Percentiles rank a stretch among this genome's conserved stretches.
These are phyloP conservation scores for Aspergillus sp. DNA, from an alignment of 2,329 filamentous ascomycete genomes.

Conservation along the genomic window DNA sequence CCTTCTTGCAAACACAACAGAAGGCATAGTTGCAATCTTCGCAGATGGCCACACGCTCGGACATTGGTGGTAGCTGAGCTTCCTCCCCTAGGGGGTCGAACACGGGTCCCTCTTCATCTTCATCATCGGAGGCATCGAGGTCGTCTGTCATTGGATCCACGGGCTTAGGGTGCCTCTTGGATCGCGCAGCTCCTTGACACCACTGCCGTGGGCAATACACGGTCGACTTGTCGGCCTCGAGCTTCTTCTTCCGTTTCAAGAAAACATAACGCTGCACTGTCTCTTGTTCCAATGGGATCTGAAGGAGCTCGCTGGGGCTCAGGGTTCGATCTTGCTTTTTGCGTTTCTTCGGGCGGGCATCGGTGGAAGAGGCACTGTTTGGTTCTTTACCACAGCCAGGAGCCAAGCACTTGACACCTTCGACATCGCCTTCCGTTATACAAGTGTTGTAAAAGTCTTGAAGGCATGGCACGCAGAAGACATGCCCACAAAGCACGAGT, in stretches of 20 bases:
- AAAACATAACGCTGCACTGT: conserved; percentile 82
- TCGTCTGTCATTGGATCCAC: conserved; percentile 62
- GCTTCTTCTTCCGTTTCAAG: conserved; percentile 86
- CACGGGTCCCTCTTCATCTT: conserved; percentile 49
- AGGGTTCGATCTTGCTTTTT: conserved; percentile 68
- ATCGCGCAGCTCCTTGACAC: conserved; percentile 86
- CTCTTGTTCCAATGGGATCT: conserved; percentile 70
- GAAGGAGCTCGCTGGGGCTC: conserved; percentile 79
- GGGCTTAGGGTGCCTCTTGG: conserved; percentile 71
- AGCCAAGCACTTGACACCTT: conserved; percentile 75
- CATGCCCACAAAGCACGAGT: conserved; percentile 80
- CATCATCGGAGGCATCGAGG: conserved; percentile 53
- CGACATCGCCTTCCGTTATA: conserved; percentile 81
- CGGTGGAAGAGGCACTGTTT: conserved; percentile 21
- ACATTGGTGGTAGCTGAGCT: conserved; percentile 48
- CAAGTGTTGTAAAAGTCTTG: conserved; percentile 87
- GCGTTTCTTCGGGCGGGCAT: conserved; percentile 41
- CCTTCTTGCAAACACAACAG: conserved; percentile 70
- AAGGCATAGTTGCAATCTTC: conserved; percentile 90
- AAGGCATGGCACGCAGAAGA: conserved; percentile 87
- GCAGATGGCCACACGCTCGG: conserved; percentile 77
- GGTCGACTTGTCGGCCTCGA: conserved; percentile 88
- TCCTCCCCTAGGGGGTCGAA: conserved; percentile 50
- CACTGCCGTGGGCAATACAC: conserved; percentile 89
- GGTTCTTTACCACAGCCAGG: conserved; percentile 74